Percentiles rank a stretch among this genome's conserved stretches.
Conservation (phyloP, 768 basidiomycete species). For the Naganishia friedmannii region DNA sequence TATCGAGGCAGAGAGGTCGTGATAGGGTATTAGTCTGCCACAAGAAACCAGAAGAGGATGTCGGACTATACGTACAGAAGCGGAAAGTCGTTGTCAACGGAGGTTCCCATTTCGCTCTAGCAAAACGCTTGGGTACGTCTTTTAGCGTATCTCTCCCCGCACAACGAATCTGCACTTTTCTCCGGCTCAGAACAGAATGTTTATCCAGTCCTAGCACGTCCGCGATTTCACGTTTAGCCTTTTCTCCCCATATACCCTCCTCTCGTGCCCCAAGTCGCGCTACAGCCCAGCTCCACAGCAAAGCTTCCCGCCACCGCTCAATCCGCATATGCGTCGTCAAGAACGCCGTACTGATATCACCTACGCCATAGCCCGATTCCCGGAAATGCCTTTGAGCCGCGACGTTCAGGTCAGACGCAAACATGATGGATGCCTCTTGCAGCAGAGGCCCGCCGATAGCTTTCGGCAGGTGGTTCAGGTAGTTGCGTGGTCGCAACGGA, state of each 20-base stretch:
- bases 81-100: constrained; percentile 37
- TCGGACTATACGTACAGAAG: constrained; percentile 31
- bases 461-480: constrained; percentile 48
- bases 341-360: constrained; percentile 46
- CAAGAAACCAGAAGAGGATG: constrained; percentile 27
- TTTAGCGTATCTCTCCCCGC: constrained; percentile 35
- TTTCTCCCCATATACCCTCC: constrained; percentile 39
- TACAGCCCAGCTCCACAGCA: constrained; percentile 48
- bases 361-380: constrained; percentile 35
- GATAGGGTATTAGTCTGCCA: constrained; percentile 7
- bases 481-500: constrained; percentile 36
- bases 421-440: constrained; percentile 47
- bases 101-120: constrained; percentile 35
- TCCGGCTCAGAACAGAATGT: neutral
- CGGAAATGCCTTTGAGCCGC: constrained; percentile 44
- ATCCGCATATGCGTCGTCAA: constrained; percentile 42
- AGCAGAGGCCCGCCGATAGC: constrained; percentile 34
- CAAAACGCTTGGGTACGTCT: constrained; percentile 32
- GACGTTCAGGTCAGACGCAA: constrained; percentile 34
- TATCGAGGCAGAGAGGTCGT: neutral
- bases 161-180: constrained; percentile 13
- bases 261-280: constrained; percentile 36
- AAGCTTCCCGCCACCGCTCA: constrained; percentile 49
- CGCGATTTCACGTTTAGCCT: constrained; percentile 34
- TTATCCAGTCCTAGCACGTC: constrained; percentile 31